Base-by-base conservation (phyloP, 139 green algal genomes). In the Picochlorum sp. region DNA sequence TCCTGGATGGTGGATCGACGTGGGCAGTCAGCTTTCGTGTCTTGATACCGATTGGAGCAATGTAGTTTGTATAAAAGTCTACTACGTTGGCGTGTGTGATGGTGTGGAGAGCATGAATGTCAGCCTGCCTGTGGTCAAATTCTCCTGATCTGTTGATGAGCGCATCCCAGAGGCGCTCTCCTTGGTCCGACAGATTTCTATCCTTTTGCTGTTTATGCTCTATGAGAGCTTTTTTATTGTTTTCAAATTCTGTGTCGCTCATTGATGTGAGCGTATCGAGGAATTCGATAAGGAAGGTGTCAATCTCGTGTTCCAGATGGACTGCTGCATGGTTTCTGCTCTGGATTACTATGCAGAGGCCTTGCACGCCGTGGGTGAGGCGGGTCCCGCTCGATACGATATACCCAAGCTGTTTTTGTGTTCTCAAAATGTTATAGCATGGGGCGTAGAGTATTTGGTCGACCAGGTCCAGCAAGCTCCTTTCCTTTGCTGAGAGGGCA, bases 371-470 rank as follows among this genome's bases (percentile, higher is more conserved):
- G 41, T 91, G 75, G 1, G 92, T 98, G 30, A 88, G 74, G 3
- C 90, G 75, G 14, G 78, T 65, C 11, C 85, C 81, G 54, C 69
- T 80, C 69, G 88, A 72, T 62, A 98, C 92, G 4, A 63, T 81
- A 77, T 97, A 97, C 9, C 91, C 91, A 49, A 75, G 81, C 85
- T 98, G 92, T 84, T 98, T 80, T 81, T 96, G 88, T 50, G 92
- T 98, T 60, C 89, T 78, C 54, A 96, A 81, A 45, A 56, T 74
- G 73, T 95, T 77, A 73, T 89, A 96, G 60, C 68, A 77, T 4
- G 90, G 86, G 78, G 95, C 89, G 54, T 69, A 71, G 28, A 87
- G 31, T 16, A 94, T 59, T 71, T 91, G 86, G 41, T 91, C 82
- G 1, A 88, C 37, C 18, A 95, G 67, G 66, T 93, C 89, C 57